Conservation (phyloP, 257 asterid genomes). For the Solanum gandarillasii region DNA sequence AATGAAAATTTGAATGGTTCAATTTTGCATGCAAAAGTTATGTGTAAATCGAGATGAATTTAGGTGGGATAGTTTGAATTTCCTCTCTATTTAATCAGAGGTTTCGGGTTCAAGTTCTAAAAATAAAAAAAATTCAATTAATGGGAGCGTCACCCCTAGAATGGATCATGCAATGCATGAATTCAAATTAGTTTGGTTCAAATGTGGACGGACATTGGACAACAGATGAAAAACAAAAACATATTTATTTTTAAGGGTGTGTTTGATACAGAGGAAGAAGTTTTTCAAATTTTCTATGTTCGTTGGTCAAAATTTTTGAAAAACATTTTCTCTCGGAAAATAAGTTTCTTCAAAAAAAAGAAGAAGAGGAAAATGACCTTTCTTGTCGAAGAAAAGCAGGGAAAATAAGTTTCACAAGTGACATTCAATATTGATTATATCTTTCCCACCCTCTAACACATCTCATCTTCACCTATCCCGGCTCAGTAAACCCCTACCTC, state of each 20-base stretch:
- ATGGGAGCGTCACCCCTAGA: neutral
- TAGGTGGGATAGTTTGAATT: neutral
- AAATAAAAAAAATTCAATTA: too few relatives aligned
- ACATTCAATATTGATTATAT: neutral
- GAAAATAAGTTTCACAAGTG: neutral
- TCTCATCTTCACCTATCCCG: neutral
- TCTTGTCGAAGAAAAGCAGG: neutral
- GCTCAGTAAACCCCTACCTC: neutral
- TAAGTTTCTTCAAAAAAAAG: neutral
- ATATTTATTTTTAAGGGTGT: too few relatives aligned
- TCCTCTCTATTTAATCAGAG: too few relatives aligned
- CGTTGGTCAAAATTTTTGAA: neutral
- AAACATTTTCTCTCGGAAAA: neutral
- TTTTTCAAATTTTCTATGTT: neutral
- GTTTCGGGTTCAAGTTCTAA: too few relatives aligned
- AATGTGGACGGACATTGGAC: too few relatives aligned
- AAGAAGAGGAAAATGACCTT: too few relatives aligned
- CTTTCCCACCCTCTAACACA: neutral
- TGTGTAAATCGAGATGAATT: neutral
- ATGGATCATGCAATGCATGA: neutral
- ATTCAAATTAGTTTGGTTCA: neutral
- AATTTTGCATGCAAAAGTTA: neutral
- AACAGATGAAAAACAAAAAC: neutral
- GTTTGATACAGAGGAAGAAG: fast-evolving
- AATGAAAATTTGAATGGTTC: neutral